Evolutionary conservation across 192 early-diverging fungal species (phyloP).

Genomic region (Coemansia sp.): DNA sequence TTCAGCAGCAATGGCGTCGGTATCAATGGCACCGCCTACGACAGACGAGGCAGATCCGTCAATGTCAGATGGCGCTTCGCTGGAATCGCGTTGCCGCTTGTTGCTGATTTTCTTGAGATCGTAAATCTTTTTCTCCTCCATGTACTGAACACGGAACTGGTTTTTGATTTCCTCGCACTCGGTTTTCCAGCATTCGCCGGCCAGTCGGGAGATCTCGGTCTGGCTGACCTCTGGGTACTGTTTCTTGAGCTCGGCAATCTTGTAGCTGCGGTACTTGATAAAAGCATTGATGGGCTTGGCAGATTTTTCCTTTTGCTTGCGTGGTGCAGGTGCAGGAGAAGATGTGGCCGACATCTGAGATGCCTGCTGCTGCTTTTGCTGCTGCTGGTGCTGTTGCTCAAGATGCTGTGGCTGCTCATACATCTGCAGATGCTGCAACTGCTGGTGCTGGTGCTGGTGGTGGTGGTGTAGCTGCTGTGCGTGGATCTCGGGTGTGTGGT

Average conservation of each 20-base stretch:
- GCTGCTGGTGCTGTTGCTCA: slow-evolving; percentile 3
- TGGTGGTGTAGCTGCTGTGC: slow-evolving; percentile 7
- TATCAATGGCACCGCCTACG: neutral
- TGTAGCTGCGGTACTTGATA: slow-evolving; percentile 55
- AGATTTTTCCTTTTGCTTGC: slow-evolving; percentile 52
- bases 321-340: slow-evolving; percentile 7
- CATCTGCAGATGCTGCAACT: neutral
- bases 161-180: slow-evolving; percentile 51
- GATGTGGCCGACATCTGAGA: slow-evolving; percentile 1
- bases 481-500: neutral
- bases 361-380: slow-evolving; percentile 4
- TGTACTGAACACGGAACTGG: slow-evolving; percentile 42
- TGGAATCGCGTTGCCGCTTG: slow-evolving; percentile 35
- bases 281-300: slow-evolving; percentile 55
- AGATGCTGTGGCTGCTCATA: slow-evolving; percentile 9
- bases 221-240: slow-evolving; percentile 48
- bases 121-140: slow-evolving; percentile 48
- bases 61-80: slow-evolving; percentile 25
- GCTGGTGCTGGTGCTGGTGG: slow-evolving; percentile 5
- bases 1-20: neutral
- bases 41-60: slow-evolving; percentile 9
- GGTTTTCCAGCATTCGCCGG: slow-evolving; percentile 53
- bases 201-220: slow-evolving; percentile 52
- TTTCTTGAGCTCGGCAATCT: slow-evolving; percentile 53
- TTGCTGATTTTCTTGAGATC: slow-evolving; percentile 47